Evolutionary conservation across 805 yeast species (phyloP).

Genomic region (Metschnikowia baotianmanensis): DNA sequence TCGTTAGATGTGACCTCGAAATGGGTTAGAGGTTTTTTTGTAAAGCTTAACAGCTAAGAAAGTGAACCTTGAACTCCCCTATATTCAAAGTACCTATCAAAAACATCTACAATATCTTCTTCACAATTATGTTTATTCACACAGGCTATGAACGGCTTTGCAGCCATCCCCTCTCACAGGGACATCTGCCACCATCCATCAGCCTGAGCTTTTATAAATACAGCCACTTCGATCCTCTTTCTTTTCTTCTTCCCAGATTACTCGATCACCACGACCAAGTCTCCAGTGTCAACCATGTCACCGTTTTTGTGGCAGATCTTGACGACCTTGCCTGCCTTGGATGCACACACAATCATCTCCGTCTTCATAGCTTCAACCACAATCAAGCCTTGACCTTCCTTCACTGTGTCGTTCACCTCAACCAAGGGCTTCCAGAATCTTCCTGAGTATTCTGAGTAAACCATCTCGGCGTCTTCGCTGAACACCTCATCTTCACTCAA

Average conservation of each 20-base stretch:
- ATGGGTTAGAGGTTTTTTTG: too few relatives aligned
- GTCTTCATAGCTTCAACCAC: slow-evolving; percentile 99
- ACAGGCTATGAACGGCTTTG: too few relatives aligned
- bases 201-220: background rate
- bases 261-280: slow-evolving; percentile 80
- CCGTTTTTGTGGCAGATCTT: slow-evolving; percentile 81
- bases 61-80: too few relatives aligned
- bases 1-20: too few relatives aligned
- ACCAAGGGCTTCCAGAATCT: slow-evolving; percentile 94
- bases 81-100: too few relatives aligned
- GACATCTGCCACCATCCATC: slow-evolving; percentile 2
- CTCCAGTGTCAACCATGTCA: slow-evolving; percentile 97
- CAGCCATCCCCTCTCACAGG: slow-evolving; percentile 18
- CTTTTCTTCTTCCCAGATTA: slow-evolving; percentile 14
- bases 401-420: slow-evolving; percentile 70
- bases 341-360: slow-evolving; percentile 84
- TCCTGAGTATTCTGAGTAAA: slow-evolving; percentile 95
- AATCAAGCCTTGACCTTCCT: slow-evolving; percentile 73
- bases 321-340: slow-evolving; percentile 66
- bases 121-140: too few relatives aligned
- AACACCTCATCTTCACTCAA: slow-evolving; percentile 50
- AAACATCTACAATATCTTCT: background rate
- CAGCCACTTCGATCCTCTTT: too few relatives aligned
- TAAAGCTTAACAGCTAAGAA: too few relatives aligned
- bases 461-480: slow-evolving; percentile 76